Evolutionary conservation across 2,329 filamentous ascomycete species (phyloP).

Genomic region (Nemania sp.): DNA sequence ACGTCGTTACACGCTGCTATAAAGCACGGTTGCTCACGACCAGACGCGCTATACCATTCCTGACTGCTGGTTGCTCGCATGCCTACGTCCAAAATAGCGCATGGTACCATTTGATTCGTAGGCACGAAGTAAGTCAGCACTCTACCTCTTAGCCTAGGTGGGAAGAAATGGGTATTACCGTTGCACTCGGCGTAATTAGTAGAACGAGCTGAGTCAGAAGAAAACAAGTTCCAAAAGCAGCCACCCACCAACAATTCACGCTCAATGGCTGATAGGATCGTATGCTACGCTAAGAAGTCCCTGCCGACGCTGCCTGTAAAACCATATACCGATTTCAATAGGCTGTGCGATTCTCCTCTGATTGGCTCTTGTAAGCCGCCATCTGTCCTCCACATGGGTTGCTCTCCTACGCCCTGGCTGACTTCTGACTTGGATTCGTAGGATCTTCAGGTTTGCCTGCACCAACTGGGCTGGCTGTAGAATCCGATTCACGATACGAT

Average conservation of each 20-base stretch:
- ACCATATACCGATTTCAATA: slow-evolving; percentile 6
- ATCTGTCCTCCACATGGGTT: slow-evolving; percentile 10
- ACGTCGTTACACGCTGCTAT: too few relatives aligned
- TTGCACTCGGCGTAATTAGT: slow-evolving; percentile 21
- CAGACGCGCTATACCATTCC: slow-evolving; percentile 9
- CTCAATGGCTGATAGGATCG: slow-evolving; percentile 2
- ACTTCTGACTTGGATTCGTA: too few relatives aligned
- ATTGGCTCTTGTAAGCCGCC: not conserved
- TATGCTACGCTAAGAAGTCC: too few relatives aligned
- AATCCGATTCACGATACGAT: not conserved
- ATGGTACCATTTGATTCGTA: too few relatives aligned
- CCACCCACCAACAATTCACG: slow-evolving; percentile 17
- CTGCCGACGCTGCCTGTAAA: not conserved
- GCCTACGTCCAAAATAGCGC: not conserved
- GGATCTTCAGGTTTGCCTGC: not conserved
- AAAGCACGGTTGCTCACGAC: not conserved
- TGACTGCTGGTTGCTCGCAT: slow-evolving; percentile 8
- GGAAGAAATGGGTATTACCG: not conserved
- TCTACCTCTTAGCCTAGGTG: too few relatives aligned
- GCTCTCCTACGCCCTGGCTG: not conserved
- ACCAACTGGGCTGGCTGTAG: not conserved
- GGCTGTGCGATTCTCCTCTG: not conserved
- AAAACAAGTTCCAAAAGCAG: slow-evolving; percentile 10
- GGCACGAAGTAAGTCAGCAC: too few relatives aligned
- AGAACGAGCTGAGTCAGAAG: slow-evolving; percentile 23